Percentiles rank a stretch among this genome's conserved stretches.
phyloP scores from a whole-genome alignment of 805 yeast genomes.

The Komagataella pastoris region DNA sequence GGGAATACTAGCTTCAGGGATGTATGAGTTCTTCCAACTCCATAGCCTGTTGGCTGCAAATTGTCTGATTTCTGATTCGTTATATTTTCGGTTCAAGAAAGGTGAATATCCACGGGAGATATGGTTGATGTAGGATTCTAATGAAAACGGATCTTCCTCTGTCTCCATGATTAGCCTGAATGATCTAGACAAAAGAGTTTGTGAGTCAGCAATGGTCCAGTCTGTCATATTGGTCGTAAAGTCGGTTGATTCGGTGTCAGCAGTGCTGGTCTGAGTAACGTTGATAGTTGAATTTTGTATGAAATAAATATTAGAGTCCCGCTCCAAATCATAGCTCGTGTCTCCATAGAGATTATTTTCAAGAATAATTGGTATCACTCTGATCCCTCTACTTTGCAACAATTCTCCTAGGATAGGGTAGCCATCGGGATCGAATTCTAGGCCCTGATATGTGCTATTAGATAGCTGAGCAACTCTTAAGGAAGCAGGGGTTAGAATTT shows the following conservation, averaged over 20 bases:
- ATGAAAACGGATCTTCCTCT: not conserved
- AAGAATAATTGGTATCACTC: not conserved
- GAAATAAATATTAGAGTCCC: not conserved
- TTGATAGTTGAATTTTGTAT: not conserved
- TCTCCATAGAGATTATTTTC: not conserved
- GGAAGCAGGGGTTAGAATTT: not conserved
- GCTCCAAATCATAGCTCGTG: not conserved
- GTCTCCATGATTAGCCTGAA: not conserved
- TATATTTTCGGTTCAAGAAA: not conserved
- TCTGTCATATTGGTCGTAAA: not conserved
- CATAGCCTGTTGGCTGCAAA: not conserved
- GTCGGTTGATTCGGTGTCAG: not conserved
- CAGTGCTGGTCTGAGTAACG: not conserved
- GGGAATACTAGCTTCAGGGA: not conserved
- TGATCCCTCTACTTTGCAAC: not conserved
- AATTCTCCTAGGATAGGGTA: not conserved
- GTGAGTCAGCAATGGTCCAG: not conserved
- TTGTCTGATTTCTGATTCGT: not conserved
- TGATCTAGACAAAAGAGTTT: not conserved
- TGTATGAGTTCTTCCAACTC: not conserved
- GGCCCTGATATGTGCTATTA: not conserved
- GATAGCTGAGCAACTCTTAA: not conserved
- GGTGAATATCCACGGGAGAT: not conserved
- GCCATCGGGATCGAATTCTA: not conserved
- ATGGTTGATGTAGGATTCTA: not conserved